Evolutionary conservation across 257 asterid genomes (phyloP).

Genomic region (Solanum pennellii): DNA sequence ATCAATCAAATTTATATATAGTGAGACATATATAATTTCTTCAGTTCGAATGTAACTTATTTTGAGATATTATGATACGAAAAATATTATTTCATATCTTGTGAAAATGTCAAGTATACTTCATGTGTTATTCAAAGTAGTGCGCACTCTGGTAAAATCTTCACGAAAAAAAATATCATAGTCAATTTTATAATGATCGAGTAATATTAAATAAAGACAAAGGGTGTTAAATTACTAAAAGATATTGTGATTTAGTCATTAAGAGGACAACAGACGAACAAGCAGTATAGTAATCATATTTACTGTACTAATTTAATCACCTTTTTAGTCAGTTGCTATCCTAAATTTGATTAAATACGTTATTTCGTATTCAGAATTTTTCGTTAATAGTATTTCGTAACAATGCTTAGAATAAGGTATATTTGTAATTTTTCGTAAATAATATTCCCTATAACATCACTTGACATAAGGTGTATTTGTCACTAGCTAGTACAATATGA

Average conservation of each 20-base stretch:
- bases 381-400: not conserved
- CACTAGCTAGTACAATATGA: not conserved
- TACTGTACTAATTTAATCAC: not conserved
- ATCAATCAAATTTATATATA: too few relatives aligned
- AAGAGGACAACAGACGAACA: not conserved
- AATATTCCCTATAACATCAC: not conserved
- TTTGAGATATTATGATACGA: not conserved
- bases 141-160: accelerated
- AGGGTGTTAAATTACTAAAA: not conserved
- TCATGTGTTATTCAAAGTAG: too few relatives aligned
- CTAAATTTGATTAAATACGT: not conserved
- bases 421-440: not conserved
- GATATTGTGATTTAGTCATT: not conserved
- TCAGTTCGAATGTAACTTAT: too few relatives aligned
- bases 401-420: not conserved
- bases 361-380: not conserved
- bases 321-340: not conserved
- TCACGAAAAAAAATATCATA: not conserved
- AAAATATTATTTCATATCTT: too few relatives aligned
- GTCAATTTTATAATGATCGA: not conserved
- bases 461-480: not conserved
- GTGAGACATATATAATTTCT: too few relatives aligned
- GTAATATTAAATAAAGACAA: not conserved
- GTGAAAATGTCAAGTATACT: not conserved
- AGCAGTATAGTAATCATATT: not conserved